A percentile compares a stretch with the other conserved stretches of the same genome.
Evolutionary conservation across 2,329 filamentous ascomycete species (phyloP).

Genomic region (Aspergillus sp.): DNA sequence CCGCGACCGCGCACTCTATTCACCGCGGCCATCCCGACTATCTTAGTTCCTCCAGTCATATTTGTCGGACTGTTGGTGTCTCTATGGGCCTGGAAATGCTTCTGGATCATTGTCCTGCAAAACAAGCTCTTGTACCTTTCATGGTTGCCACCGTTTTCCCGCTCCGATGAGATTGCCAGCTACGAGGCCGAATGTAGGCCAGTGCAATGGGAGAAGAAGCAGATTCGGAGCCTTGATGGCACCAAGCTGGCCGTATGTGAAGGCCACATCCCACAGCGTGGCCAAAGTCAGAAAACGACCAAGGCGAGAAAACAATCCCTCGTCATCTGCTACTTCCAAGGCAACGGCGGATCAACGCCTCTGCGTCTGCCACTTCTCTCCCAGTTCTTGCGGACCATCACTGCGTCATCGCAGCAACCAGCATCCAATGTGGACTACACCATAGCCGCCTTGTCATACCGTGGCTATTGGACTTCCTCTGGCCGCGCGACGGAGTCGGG

Average conservation of each 20-base stretch:
- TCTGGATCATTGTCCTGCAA: constrained; percentile 72
- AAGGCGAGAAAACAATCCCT: constrained; percentile 9
- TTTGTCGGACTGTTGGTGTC: constrained; percentile 62
- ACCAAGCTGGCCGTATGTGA: constrained; percentile 58
- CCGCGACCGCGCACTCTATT: neutral
- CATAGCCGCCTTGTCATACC: constrained; percentile 52
- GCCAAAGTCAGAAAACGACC: constrained; percentile 10
- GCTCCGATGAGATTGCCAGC: constrained; percentile 61
- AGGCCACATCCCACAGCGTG: constrained; percentile 54
- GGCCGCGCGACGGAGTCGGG: constrained; percentile 67
- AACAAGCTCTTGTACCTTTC: constrained; percentile 82
- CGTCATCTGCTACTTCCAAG: constrained; percentile 30
- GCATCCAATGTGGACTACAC: constrained; percentile 21
- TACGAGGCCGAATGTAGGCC: constrained; percentile 57
- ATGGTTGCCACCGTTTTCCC: constrained; percentile 65
- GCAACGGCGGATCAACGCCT: constrained; percentile 28
- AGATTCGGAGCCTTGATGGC: constrained; percentile 23
- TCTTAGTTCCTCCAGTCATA: constrained; percentile 61
- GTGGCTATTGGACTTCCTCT: constrained; percentile 73
- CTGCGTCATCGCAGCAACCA: neutral
- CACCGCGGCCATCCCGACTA: constrained; percentile 31
- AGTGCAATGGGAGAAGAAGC: constrained; percentile 63
- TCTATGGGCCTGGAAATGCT: constrained; percentile 61
- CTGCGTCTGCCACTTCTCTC: constrained; percentile 41
- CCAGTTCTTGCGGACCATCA: constrained; percentile 32